A percentile compares a stretch with the other conserved stretches of the same genome.
These are phyloP conservation scores for Cichorium intybus DNA, from an alignment of 140 eudicot species.

Conservation along the genomic window DNA sequence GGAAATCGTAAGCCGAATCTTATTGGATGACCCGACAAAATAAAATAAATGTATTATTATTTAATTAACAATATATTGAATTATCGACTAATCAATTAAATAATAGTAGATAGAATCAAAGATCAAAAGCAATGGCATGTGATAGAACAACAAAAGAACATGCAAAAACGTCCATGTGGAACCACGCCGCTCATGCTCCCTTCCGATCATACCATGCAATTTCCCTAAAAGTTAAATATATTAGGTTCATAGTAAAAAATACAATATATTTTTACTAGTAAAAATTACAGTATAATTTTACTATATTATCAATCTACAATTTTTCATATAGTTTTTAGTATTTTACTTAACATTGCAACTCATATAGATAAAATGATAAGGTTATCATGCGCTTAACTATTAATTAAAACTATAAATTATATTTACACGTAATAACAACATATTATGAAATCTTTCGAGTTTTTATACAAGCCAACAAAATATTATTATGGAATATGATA, in stretches of 20 bases:
- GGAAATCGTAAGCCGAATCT: constrained; percentile 20
- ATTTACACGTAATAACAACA: no score
- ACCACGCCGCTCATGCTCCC: constrained; percentile 31
- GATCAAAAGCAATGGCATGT: constrained; percentile 32
- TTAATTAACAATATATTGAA: not conserved
- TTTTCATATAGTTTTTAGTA: no score
- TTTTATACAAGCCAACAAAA: no score
- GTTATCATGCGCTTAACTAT: no score
- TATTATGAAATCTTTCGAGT: no score
- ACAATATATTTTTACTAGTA: not conserved
- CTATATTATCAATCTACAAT: not conserved
- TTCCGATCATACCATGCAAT: constrained; percentile 30
- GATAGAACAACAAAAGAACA: constrained; percentile 38
- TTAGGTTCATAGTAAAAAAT: not conserved
- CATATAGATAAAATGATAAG: no score
- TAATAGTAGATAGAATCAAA: constrained; percentile 7
- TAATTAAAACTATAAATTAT: no score
- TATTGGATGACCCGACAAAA: constrained; percentile 28
- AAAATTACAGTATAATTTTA: no score
- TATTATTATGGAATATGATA: no score
- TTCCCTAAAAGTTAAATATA: not conserved
- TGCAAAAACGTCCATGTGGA: constrained; percentile 45
- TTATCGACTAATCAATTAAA: not conserved
- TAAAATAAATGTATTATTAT: constrained; percentile 8
- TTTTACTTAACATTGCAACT: no score